These are phyloP conservation scores for Coleophoma crateriformis DNA, from an alignment of 2,329 filamentous ascomycete species.

Conservation along the genomic window DNA sequence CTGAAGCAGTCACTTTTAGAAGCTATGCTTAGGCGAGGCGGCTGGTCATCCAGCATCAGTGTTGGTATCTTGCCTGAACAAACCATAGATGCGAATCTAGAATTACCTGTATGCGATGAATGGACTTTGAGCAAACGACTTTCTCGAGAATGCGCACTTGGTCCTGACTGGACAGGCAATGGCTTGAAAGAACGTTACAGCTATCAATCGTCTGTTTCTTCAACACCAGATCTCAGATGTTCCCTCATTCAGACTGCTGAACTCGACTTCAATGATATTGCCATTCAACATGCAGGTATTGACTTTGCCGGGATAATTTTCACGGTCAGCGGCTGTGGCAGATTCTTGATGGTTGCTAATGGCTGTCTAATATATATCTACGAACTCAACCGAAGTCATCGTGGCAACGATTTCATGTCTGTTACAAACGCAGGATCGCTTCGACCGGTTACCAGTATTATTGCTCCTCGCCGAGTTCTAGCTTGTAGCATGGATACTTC, in stretches of 20 bases:
- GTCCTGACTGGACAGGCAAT: conserved; percentile 22
- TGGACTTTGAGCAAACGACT: conserved; percentile 35
- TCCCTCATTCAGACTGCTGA: conserved; percentile 28
- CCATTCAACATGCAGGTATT: conserved; percentile 5
- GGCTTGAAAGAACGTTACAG: conserved; percentile 12
- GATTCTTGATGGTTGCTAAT: conserved; percentile 49
- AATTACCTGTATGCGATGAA: conserved; percentile 13
- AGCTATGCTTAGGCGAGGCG: conserved; percentile 48
- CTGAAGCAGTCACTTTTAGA: conserved; percentile 44
- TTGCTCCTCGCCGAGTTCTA: conserved; percentile 51
- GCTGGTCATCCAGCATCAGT: conserved; percentile 42
- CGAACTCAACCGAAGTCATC: conserved; percentile 21
- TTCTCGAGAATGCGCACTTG: conserved; percentile 33
- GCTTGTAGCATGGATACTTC: conserved; percentile 59
- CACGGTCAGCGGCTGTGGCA: conserved; percentile 49
- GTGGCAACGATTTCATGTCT: neutral
- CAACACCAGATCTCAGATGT: conserved; percentile 3
- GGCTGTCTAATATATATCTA: conserved; percentile 53
- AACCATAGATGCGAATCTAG: conserved; percentile 1
- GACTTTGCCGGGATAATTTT: conserved; percentile 22
- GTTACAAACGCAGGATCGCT: conserved; percentile 24
- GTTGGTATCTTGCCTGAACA: conserved; percentile 22
- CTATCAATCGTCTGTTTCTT: neutral
- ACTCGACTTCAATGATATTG: conserved; percentile 31
- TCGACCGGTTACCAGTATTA: conserved; percentile 43